Evolutionary conservation across 169 alveolate species (phyloP).

Genomic region (Besnoitia besnoiti): DNA sequence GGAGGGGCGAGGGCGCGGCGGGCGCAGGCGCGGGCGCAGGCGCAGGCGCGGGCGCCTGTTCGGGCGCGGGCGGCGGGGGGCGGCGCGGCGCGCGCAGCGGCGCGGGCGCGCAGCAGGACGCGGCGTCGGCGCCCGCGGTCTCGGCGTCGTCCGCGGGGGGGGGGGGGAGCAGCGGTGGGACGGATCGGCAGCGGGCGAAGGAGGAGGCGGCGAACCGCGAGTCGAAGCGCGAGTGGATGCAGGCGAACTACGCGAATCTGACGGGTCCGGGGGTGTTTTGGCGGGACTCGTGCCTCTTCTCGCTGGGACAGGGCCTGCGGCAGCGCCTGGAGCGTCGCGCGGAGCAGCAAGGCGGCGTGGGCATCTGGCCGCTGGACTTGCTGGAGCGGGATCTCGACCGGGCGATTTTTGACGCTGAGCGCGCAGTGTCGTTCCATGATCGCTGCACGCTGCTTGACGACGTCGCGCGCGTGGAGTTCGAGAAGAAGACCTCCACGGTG

Average conservation of each 20-base stretch:
- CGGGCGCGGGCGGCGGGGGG: not conserved
- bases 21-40: not conserved
- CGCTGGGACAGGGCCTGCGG: conserved; percentile 70
- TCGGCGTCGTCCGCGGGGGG: no score
- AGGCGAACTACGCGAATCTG: conserved; percentile 75
- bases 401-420: not conserved
- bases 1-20: conserved; percentile 38
- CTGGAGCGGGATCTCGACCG: conserved; percentile 17
- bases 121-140: not conserved
- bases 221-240: conserved; percentile 77
- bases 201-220: conserved; percentile 74
- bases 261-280: conserved; percentile 79
- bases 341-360: conserved; percentile 17
- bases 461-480: conserved; percentile 65
- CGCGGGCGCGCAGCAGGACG: not conserved
- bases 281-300: conserved; percentile 75
- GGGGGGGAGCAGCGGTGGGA: conserved; percentile 56
- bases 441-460: conserved; percentile 32
- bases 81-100: not conserved
- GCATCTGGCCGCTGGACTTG: conserved; percentile 1
- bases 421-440: conserved; percentile 1
- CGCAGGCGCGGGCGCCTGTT: no score
- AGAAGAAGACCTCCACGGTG: conserved; percentile 73
- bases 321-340: conserved; percentile 54
- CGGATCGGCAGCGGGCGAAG: conserved; percentile 64